A percentile compares a stretch with the other conserved stretches of the same genome.
phyloP scores from a whole-genome alignment of 176 grass and related monocot genomes.

The Alloteropsis semialata region DNA sequence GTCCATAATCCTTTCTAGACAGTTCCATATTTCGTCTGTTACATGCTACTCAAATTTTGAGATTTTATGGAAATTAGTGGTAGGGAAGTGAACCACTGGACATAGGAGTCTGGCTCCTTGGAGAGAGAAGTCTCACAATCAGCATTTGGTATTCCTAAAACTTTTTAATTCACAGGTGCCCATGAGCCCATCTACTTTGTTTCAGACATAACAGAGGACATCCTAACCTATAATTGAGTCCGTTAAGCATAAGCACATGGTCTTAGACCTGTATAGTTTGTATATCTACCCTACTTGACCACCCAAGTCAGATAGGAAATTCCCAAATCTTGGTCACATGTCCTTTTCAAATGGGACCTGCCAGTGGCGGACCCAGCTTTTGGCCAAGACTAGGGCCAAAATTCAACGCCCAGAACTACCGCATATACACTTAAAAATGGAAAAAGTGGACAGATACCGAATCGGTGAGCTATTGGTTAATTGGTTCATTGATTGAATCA shows the following conservation, averaged over 20 bases:
- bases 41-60: neutral
- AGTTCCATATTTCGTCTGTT: neutral
- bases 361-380: too few species aligned
- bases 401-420: too few species aligned
- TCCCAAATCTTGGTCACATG: neutral
- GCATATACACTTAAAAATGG: too few species aligned
- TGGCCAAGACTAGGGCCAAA: too few species aligned
- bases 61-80: neutral
- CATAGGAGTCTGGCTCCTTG: neutral
- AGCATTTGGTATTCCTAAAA: neutral
- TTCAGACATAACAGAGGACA: neutral
- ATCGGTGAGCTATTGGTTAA: too few species aligned
- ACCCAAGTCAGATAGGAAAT: neutral
- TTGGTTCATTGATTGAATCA: too few species aligned
- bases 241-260: neutral
- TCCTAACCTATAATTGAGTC: neutral
- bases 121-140: neutral
- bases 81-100: neutral
- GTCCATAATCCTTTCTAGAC: neutral
- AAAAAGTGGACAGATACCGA: too few species aligned
- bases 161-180: neutral
- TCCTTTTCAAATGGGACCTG: neutral
- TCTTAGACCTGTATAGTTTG: neutral
- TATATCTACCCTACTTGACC: neutral
- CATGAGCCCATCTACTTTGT: neutral